These are phyloP conservation scores for Alternaria atra DNA, from an alignment of 2,329 filamentous ascomycete genomes.

Conservation along the genomic window DNA sequence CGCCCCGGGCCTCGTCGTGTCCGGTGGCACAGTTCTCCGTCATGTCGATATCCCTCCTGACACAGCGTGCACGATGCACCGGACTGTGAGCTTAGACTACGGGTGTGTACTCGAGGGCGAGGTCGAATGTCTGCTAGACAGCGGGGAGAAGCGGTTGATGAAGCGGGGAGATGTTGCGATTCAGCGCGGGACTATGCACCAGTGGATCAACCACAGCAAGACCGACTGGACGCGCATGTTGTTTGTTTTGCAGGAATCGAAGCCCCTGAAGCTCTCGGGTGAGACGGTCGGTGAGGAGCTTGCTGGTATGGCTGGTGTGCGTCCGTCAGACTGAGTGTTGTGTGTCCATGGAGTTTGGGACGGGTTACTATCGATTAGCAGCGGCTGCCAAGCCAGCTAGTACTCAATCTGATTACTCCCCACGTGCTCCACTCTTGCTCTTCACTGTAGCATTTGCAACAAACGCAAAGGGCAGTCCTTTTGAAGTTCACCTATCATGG, in stretches of 20 bases:
- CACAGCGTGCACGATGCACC: constrained; percentile 52
- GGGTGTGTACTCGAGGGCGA: constrained; percentile 52
- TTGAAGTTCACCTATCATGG: background rate
- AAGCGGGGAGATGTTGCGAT: constrained; percentile 51
- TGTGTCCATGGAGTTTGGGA: background rate
- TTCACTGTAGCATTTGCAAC: constrained; percentile 6
- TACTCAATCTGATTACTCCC: constrained; percentile 18
- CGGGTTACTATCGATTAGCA: constrained; percentile 5
- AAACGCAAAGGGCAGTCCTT: constrained; percentile 10
- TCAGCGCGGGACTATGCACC: constrained; percentile 53
- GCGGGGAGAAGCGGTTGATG: constrained; percentile 49
- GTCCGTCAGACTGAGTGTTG: constrained; percentile 42
- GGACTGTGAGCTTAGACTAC: constrained; percentile 53
- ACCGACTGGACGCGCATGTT: constrained; percentile 50
- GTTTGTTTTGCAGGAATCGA: constrained; percentile 49
- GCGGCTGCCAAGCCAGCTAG: constrained; percentile 32
- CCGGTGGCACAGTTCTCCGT: constrained; percentile 58
- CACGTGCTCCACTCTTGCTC: constrained; percentile 23
- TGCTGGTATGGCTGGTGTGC: constrained; percentile 48
- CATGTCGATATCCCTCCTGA: constrained; percentile 51
- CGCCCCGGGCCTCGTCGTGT: constrained; percentile 61
- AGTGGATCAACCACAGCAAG: constrained; percentile 49
- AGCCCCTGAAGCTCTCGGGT: constrained; percentile 46
- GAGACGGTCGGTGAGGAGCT: constrained; percentile 45
- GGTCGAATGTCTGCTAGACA: constrained; percentile 51